A percentile compares a stretch with the other conserved stretches of the same genome.
These are phyloP conservation scores for Colletotrichum eleusines DNA, from an alignment of 2,329 filamentous ascomycete genomes.

Conservation along the genomic window DNA sequence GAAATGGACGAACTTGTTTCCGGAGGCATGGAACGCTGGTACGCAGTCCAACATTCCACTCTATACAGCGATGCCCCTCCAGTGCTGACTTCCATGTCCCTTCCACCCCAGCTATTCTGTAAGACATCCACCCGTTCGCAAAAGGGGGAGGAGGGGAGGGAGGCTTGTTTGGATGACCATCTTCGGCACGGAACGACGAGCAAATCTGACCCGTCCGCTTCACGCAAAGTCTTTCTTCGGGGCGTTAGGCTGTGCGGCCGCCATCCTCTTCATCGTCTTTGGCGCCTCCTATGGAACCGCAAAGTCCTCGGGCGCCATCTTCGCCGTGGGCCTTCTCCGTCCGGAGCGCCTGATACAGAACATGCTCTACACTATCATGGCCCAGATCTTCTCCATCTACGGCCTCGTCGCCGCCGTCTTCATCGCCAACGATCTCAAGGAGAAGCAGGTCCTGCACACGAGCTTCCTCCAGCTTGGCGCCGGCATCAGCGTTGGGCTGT, in stretches of 20 bases:
- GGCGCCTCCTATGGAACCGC: conserved; percentile 60
- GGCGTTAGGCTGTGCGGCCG: conserved; percentile 55
- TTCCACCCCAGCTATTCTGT: conserved; percentile 59
- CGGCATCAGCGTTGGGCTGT: conserved; percentile 58
- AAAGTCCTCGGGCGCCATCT: conserved; percentile 58
- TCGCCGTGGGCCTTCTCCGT: conserved; percentile 57
- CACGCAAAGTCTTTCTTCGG: conserved; percentile 55
- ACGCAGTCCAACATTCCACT: conserved; percentile 32
- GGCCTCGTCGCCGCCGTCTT: conserved; percentile 60
- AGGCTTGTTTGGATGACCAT: neutral
- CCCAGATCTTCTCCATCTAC: conserved; percentile 62
- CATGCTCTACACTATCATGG: conserved; percentile 61
- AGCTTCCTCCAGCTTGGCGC: conserved; percentile 59
- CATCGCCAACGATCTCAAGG: conserved; percentile 55
- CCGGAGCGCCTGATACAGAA: conserved; percentile 60
- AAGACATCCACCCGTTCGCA: conserved; percentile 40
- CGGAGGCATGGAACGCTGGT: conserved; percentile 54
- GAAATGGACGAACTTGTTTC: conserved; percentile 48
- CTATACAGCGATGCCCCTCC: neutral
- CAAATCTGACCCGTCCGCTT: neutral
- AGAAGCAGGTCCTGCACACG: conserved; percentile 58
- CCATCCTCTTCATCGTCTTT: conserved; percentile 66
- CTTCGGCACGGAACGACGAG: neutral
- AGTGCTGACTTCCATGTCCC: neutral
- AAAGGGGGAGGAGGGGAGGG: neutral